These are phyloP conservation scores for Pseudopyricularia cyperi DNA, from an alignment of 2,329 filamentous ascomycete genomes.

Conservation along the genomic window DNA sequence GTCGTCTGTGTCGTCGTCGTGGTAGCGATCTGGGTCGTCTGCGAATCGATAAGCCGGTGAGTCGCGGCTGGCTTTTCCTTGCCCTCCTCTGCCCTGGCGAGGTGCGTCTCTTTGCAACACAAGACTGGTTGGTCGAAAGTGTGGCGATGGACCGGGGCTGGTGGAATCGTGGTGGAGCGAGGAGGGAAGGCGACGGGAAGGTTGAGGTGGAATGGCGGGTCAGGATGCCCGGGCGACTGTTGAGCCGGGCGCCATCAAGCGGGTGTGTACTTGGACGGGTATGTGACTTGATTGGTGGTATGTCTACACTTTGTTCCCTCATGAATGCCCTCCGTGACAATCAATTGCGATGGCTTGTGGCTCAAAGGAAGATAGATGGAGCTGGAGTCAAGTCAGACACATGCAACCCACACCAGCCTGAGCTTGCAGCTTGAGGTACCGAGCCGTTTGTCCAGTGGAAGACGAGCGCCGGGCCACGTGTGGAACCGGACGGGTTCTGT, in stretches of 20 bases:
- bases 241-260: neutral
- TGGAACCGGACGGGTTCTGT: neutral
- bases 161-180: neutral
- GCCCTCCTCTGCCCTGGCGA: neutral
- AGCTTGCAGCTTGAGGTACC: neutral
- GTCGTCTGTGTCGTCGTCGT: slow-evolving; percentile 5
- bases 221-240: neutral
- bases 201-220: neutral
- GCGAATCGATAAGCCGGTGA: neutral
- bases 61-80: neutral
- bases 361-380: too few species aligned
- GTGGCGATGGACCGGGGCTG: neutral
- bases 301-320: too few species aligned
- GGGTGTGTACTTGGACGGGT: neutral
- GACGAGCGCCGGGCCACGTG: neutral
- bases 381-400: too few species aligned
- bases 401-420: neutral
- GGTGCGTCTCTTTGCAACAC: neutral
- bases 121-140: neutral
- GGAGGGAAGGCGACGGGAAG: neutral
- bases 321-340: neutral
- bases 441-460: neutral
- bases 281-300: neutral
- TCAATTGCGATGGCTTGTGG: too few species aligned
- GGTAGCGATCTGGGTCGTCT: neutral